phyloP scores from a whole-genome alignment of 2,329 filamentous ascomycete species.

The Xylaria multiplex region DNA sequence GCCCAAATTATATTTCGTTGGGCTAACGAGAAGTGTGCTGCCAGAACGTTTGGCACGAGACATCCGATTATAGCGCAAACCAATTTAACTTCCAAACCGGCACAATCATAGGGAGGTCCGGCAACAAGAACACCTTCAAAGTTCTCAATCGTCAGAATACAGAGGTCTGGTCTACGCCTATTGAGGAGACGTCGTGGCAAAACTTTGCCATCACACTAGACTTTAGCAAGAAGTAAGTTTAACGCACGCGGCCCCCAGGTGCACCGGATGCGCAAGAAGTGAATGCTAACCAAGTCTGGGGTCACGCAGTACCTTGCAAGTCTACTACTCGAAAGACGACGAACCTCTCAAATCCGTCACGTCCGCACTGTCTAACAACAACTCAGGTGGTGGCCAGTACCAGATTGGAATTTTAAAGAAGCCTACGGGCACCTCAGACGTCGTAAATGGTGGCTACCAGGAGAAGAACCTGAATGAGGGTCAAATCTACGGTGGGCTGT shows the following conservation, averaged over 20 bases:
- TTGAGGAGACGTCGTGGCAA: slow-evolving; percentile 63
- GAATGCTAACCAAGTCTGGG: background rate
- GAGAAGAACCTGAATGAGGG: slow-evolving; percentile 59
- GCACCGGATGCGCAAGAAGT: background rate
- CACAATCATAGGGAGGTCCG: slow-evolving; percentile 50
- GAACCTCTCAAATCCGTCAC: slow-evolving; percentile 60
- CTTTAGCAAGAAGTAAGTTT: slow-evolving; percentile 62
- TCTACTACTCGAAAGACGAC: slow-evolving; percentile 64
- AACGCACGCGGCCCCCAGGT: background rate
- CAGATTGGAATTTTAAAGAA: slow-evolving; percentile 70
- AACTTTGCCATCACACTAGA: slow-evolving; percentile 69
- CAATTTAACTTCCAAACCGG: slow-evolving; percentile 51
- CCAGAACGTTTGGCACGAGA: slow-evolving; percentile 50
- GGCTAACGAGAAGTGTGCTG: slow-evolving; percentile 9
- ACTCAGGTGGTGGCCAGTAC: slow-evolving; percentile 63
- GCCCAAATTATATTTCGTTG: slow-evolving; percentile 33
- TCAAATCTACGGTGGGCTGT: slow-evolving; percentile 61
- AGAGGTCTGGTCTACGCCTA: slow-evolving; percentile 54
- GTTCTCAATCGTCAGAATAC: slow-evolving; percentile 53
- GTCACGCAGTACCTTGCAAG: slow-evolving; percentile 60
- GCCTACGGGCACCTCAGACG: slow-evolving; percentile 60
- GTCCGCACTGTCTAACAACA: slow-evolving; percentile 57
- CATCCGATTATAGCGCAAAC: slow-evolving; percentile 46
- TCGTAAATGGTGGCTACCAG: slow-evolving; percentile 62
- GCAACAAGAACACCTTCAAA: slow-evolving; percentile 55